A percentile compares a stretch with the other conserved stretches of the same genome.
Evolutionary conservation across 495 filamentous ascomycete genomes (phyloP).

Genomic region (Recurvomyces mirabilis): DNA sequence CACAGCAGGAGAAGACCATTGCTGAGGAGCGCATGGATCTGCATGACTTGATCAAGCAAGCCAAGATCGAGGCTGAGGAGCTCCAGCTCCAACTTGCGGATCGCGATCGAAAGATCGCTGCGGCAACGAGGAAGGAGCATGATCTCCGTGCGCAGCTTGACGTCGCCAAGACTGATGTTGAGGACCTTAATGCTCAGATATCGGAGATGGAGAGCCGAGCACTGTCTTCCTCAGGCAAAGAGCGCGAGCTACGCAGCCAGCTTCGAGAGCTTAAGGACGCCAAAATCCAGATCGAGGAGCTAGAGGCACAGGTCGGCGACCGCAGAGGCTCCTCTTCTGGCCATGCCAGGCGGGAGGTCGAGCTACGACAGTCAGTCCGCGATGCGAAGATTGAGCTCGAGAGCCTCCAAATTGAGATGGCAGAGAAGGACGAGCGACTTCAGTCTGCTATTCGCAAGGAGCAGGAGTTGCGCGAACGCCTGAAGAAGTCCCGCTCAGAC

Average conservation of each 20-base stretch:
- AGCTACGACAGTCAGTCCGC: constrained; percentile 18
- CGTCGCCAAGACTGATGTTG: constrained; percentile 19
- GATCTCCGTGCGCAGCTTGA: constrained; percentile 34
- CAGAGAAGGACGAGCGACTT: constrained; percentile 17
- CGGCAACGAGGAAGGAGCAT: constrained; percentile 23
- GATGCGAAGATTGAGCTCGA: constrained; percentile 18
- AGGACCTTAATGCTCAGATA: constrained; percentile 19
- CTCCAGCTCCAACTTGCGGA: constrained; percentile 47
- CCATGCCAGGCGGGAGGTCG: constrained; percentile 19
- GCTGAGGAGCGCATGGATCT: constrained; percentile 55
- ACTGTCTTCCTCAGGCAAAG: constrained; percentile 10
- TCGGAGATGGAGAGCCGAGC: constrained; percentile 14
- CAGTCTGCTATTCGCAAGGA: constrained; percentile 10
- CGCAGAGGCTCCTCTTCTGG: constrained; percentile 19
- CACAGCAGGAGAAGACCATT: constrained; percentile 32
- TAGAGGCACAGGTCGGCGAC: constrained; percentile 13
- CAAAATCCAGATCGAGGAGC: constrained; percentile 14
- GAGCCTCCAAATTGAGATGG: constrained; percentile 12
- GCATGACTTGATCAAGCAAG: constrained; percentile 52
- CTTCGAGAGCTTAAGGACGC: constrained; percentile 13
- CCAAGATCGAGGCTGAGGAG: constrained; percentile 57
- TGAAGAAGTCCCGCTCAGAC: constrained; percentile 6
- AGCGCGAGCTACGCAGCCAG: constrained; percentile 21
- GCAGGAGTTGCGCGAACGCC: constrained; percentile 13
- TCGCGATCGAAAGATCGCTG: constrained; percentile 23